Base-by-base conservation (phyloP, 495 filamentous ascomycete species). In the Penicillium cosmopolitanum region DNA sequence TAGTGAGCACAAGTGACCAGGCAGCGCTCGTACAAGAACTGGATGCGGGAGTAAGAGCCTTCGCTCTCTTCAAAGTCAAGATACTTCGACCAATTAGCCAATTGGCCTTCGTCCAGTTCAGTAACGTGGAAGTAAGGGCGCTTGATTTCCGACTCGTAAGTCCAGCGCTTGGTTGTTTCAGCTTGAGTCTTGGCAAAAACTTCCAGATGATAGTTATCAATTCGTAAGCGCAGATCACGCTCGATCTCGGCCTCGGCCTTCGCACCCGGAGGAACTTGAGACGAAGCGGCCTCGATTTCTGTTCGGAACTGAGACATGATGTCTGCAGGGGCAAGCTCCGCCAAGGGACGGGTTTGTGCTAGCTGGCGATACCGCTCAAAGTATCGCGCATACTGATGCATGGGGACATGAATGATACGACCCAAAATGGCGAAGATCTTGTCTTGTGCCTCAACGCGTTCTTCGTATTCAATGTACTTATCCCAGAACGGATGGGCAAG, bases 401-500 rank as follows among this genome's bases (percentile, higher is more conserved):
- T 91, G 2, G 96, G 96, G 43, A 99, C 94, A 67, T 91, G 87
- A 51, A 97, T 89, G 46, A 98, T 84, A 36, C 96, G 91, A 48
- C 83, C 84, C 31, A 97, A 81, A 53, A 99, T 91, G 9, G 83
- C 84, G 59, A 97, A 94, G 52, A 98, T 92, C 69, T 87, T 90
- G 60, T 96, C 91, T 33, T 89, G 85, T 0, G 89, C 89, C 68
- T 97, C 92, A 50, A 94, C 77, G 9, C 93, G 86, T 66, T 96
- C 92, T 67, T 98, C 95, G 66, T 93, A 98, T 66, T 97, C 95
- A 53, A 98, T 84, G 66, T 96, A 99, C 75, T 97, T 98, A 67
- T 98, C 96, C 95, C 95, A 99, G 80, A 99, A 97, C 0, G 92
- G 92, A 68, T 97, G 92, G 4, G 92, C 87, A 9, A 96, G 82